Base-by-base conservation (phyloP, 371 early-diverging fungal genomes). In the Lichtheimia ornata region DNA sequence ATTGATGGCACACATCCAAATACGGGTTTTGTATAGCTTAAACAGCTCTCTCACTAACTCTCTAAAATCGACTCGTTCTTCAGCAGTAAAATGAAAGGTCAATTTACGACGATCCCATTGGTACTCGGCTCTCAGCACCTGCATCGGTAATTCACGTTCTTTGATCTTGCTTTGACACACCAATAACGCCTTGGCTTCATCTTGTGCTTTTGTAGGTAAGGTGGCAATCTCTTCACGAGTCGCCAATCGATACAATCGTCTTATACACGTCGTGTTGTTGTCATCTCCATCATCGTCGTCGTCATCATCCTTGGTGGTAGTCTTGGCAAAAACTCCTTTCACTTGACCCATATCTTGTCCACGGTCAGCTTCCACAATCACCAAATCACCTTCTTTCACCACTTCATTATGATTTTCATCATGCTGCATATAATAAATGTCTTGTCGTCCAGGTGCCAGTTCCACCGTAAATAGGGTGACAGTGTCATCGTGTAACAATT, bases 1-100 rank as follows among this genome's bases (percentile, higher is more conserved):
- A 35, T 35, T 35, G 35, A 35, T 35, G 11, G 57, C 57, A 56
- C 57, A 87, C 97, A 98, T 96, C 99, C 99, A 99, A 64, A 99
- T 98, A 58, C 99, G 92, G 3, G 97, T 98, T 81, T 99, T 99
- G 83, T 97, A 99, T 35, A 95, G 89, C 73, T 97, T 97, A 84
- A 99, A 99, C 53, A 99, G 81, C 53, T 99, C 99, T 41, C 97
- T 91, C 43, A 99, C 99, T 47, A 99, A 84, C 68, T 99, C 99
- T 58, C 99, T 86, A 76, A 99, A 99, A 73, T 99, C 99, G 61
- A 99, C 93, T 56, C 99, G 86, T 53, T 90, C 88, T 53, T 94
- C 94, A 13, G 96, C 93, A 5, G 88, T 85, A 75, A 94, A 97
- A 74, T 92, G 95, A 65, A 96, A 96, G 1, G 97, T 97, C 58